phyloP scores from a whole-genome alignment of 768 basidiomycete species.

The Phanerochaete sordida region DNA sequence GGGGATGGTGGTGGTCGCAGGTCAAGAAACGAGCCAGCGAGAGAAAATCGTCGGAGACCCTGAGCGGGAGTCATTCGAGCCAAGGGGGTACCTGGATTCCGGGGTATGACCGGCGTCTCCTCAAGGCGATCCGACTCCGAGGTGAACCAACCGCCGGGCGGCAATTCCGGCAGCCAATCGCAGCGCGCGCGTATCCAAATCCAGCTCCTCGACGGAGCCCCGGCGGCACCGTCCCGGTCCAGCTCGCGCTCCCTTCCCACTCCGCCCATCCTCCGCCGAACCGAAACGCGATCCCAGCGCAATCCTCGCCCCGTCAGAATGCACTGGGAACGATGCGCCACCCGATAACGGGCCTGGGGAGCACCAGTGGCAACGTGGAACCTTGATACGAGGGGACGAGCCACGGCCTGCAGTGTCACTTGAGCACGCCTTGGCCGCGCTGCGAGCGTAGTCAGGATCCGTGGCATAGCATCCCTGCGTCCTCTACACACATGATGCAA shows the following conservation, averaged over 20 bases:
- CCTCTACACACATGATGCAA: neutral
- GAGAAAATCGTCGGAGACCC: neutral
- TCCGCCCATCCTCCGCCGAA: neutral
- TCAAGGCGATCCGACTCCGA: neutral
- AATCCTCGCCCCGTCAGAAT: neutral
- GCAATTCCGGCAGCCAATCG: neutral
- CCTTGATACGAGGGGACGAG: neutral
- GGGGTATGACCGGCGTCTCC: neutral
- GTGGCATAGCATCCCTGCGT: neutral
- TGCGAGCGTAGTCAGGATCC: neutral
- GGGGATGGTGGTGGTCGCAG: constrained; percentile 6
- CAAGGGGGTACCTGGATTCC: neutral
- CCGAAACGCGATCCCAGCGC: neutral
- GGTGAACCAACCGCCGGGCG: neutral
- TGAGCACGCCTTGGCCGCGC: neutral
- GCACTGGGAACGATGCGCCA: neutral
- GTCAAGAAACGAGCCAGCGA: neutral
- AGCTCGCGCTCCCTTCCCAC: neutral
- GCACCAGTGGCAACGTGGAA: neutral
- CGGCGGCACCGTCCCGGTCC: neutral
- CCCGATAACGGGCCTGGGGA: neutral
- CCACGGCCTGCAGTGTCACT: neutral
- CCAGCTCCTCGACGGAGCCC: neutral
- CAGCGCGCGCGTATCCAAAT: neutral
- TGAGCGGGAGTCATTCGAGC: neutral